Evolutionary conservation across 768 basidiomycete genomes (phyloP).

Genomic region (Rhodotorula graminis): DNA sequence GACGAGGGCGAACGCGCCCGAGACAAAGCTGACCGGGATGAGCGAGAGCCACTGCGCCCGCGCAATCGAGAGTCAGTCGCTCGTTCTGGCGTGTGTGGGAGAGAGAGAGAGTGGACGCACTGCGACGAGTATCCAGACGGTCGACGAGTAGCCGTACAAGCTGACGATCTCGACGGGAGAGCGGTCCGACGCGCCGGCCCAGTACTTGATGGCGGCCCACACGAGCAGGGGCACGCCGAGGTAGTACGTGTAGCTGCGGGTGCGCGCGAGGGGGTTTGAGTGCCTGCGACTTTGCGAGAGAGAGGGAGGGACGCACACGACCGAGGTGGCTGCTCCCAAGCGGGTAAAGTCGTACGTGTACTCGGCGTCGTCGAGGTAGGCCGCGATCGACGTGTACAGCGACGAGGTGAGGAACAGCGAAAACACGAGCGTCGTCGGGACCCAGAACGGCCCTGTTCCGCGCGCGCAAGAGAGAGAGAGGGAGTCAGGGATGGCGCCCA

Average conservation of each 20-base stretch:
- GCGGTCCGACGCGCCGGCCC: slow-evolving; percentile 80
- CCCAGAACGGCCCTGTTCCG: slow-evolving; percentile 84
- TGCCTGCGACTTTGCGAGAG: no score
- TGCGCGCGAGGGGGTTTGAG: no score
- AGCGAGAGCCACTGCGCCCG: slow-evolving; percentile 33
- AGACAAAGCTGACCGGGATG: slow-evolving; percentile 18
- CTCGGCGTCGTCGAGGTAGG: slow-evolving; percentile 67
- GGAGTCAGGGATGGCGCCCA: background rate
- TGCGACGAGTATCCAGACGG: slow-evolving; percentile 82
- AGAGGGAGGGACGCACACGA: slow-evolving; percentile 51
- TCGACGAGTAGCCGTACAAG: slow-evolving; percentile 58
- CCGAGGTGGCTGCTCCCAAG: slow-evolving; percentile 70
- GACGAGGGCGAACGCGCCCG: slow-evolving; percentile 54
- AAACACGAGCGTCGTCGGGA: slow-evolving; percentile 89
- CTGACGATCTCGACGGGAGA: slow-evolving; percentile 63
- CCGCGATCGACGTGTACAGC: slow-evolving; percentile 76
- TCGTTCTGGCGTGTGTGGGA: no score
- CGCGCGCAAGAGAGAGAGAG: slow-evolving; percentile 49
- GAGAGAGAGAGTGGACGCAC: slow-evolving; percentile 52
- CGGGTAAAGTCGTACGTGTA: slow-evolving; percentile 82
- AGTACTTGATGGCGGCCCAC: slow-evolving; percentile 77
- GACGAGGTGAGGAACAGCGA: slow-evolving; percentile 89
- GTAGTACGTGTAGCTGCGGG: slow-evolving; percentile 68
- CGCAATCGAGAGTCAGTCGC: background rate
- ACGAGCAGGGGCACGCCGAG: slow-evolving; percentile 72